Evolutionary conservation across 495 filamentous ascomycete species (phyloP), one percentile per base, ranked within the genome.

Genomic region (Bacidia gigantensis): DNA sequence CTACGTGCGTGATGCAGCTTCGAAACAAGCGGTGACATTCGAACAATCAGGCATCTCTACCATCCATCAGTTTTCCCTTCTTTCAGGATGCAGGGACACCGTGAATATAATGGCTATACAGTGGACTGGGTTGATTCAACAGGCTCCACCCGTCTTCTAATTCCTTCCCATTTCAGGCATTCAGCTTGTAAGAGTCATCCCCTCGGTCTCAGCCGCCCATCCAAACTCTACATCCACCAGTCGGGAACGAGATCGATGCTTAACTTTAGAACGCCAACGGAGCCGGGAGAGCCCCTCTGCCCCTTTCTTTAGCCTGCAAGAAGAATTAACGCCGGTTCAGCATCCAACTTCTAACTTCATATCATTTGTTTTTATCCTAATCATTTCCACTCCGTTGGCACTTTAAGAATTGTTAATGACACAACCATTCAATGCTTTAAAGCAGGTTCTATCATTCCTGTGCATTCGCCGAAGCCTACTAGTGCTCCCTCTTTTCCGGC

Each of bases 401-500:
- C n/a, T n/a, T n/a, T n/a, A n/a, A n/a, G n/a, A n/a, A n/a, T n/a
- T n/a, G n/a, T n/a, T n/a, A n/a, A n/a, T n/a, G n/a, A n/a, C n/a
- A n/a, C n/a, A n/a, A n/a, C n/a, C n/a, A 24, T n/a, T 50, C 47
- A 50, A 9, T 17, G 25, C 18, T 50, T 41, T 14, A 57, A n/a
- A 17, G 58, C 58, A 26, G 51, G 55, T 41, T 58, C 45, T 9
- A 60, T 51, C n/a, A 26, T 64, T 14, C 69, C 69, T n/a, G 46
- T 49, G 49, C 65, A 68, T 43, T 66, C 55, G 7, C 69, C 69
- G 52, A 72, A 71, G 11, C 69, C 69, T n/a, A 72, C 69, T 14
- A 69, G 50, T 1, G 50, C 64, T 3, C 61, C 62, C 25, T 66
- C 40, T 7, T 50, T 64, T 72, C 21, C 83, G 51, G 79, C 84